Evolutionary conservation across 2,329 filamentous ascomycete species (phyloP).

Genomic region (Phaeosphaeria sp.): DNA sequence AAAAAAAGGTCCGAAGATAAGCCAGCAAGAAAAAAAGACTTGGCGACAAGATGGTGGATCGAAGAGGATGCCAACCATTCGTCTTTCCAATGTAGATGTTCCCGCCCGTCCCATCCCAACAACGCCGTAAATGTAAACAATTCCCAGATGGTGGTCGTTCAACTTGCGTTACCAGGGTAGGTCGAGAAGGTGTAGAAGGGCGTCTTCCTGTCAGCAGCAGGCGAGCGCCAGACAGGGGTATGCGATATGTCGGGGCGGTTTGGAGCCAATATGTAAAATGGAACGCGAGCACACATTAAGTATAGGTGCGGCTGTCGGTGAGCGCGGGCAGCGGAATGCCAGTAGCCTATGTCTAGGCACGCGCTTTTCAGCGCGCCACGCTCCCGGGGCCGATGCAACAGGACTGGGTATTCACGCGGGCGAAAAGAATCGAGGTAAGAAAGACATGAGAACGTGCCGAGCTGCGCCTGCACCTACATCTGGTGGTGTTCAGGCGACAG

Average conservation of each 20-base stretch:
- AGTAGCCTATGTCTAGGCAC: slow-evolving; percentile 36
- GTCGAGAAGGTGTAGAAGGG: slow-evolving; percentile 25
- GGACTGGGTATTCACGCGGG: slow-evolving; percentile 43
- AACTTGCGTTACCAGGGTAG: slow-evolving; percentile 45
- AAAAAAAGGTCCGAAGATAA: slow-evolving; percentile 17
- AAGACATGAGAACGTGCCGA: slow-evolving; percentile 13
- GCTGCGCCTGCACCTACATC: slow-evolving; percentile 26
- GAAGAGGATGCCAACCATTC: slow-evolving; percentile 9
- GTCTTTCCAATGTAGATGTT: slow-evolving; percentile 34
- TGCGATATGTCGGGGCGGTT: slow-evolving; percentile 39
- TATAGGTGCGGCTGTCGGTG: slow-evolving; percentile 24
- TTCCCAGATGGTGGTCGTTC: slow-evolving; percentile 43
- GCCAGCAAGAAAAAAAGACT: not conserved
- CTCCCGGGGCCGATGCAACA: slow-evolving; percentile 24
- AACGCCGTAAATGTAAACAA: slow-evolving; percentile 43
- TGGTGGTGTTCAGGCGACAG: slow-evolving; percentile 49
- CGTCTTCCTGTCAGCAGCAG: slow-evolving; percentile 22
- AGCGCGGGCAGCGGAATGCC: slow-evolving; percentile 18
- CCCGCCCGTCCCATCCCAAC: slow-evolving; percentile 30
- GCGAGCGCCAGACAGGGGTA: slow-evolving; percentile 20
- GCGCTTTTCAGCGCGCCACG: slow-evolving; percentile 20
- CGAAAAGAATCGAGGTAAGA: slow-evolving; percentile 29
- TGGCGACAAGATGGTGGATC: slow-evolving; percentile 10
- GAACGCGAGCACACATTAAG: slow-evolving; percentile 33
- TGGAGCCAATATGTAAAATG: slow-evolving; percentile 36